Conservation (phyloP, 352 stramenopile species). For the Pythium rishiriense region DNA sequence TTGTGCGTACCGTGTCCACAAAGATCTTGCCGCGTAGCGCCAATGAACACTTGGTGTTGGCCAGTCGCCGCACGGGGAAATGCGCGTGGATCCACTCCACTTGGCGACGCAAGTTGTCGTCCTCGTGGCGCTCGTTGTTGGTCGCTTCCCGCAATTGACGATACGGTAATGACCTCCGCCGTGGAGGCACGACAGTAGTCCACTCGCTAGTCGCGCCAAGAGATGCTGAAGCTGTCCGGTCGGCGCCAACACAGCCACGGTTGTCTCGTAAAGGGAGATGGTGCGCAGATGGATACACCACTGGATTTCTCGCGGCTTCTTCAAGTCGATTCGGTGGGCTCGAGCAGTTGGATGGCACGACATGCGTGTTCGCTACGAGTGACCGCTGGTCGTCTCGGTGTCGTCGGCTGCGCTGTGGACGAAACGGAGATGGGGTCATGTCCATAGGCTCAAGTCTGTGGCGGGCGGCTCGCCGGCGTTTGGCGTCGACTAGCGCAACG, state of each 20-base stretch:
- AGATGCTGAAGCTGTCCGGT: neutral
- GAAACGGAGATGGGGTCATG: neutral
- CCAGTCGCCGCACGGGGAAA: conserved; percentile 54
- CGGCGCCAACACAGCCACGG: neutral
- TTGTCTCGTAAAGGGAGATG: neutral
- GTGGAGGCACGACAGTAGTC: no score
- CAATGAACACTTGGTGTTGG: conserved; percentile 41
- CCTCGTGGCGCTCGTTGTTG: neutral
- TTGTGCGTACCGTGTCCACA: conserved; percentile 31
- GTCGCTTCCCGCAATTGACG: neutral
- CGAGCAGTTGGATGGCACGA: neutral
- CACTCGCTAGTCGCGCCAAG: neutral
- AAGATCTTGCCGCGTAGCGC: conserved; percentile 44
- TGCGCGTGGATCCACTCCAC: conserved; percentile 68
- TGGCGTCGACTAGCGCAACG: neutral
- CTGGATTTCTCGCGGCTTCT: conserved; percentile 9
- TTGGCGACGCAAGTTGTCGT: conserved; percentile 34
- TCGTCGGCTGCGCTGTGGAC: neutral
- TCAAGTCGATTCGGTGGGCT: neutral
- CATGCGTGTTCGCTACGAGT: neutral
- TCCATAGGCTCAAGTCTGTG: conserved; percentile 18
- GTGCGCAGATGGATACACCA: neutral
- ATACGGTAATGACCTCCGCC: neutral
- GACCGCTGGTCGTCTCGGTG: no score
- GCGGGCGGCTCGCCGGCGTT: neutral